These are phyloP conservation scores for Alternaria arbusti DNA, from an alignment of 2,329 filamentous ascomycete genomes.

Conservation along the genomic window DNA sequence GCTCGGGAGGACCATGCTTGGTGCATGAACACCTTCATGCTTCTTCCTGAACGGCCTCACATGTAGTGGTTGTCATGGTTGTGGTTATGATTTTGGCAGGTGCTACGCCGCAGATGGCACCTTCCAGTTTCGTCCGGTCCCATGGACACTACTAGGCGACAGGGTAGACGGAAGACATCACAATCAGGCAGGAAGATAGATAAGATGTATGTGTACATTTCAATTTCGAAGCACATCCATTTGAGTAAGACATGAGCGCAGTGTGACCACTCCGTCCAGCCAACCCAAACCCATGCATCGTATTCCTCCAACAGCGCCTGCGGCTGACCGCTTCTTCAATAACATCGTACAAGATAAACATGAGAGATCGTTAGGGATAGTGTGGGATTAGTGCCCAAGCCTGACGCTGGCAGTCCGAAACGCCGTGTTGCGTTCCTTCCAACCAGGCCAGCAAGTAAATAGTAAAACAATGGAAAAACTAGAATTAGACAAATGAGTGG, in stretches of 20 bases:
- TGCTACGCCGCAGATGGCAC: background rate
- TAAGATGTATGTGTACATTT: slow-evolving; percentile 10
- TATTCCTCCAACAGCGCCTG: slow-evolving; percentile 3
- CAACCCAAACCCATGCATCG: slow-evolving; percentile 13
- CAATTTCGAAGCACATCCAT: slow-evolving; percentile 9
- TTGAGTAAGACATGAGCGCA: slow-evolving; percentile 17
- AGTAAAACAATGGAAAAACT: slow-evolving; percentile 17
- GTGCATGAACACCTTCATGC: background rate
- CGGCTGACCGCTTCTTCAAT: slow-evolving; percentile 6
- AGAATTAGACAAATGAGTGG: slow-evolving; percentile 27
- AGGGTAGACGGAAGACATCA: background rate
- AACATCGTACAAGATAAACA: slow-evolving; percentile 17
- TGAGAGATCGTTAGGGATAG: slow-evolving; percentile 26
- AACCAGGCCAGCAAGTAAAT: slow-evolving; percentile 18
- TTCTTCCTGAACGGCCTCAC: background rate
- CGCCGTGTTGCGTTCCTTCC: slow-evolving; percentile 19
- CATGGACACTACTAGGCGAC: background rate
- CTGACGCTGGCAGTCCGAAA: slow-evolving; percentile 20
- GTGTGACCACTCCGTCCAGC: slow-evolving; percentile 15
- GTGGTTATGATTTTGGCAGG: background rate
- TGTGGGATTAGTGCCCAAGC: slow-evolving; percentile 20
- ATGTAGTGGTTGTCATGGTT: background rate
- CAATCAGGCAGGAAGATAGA: background rate
- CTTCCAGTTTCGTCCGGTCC: background rate
- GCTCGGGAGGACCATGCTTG: background rate